These are phyloP conservation scores for Poronia punctata DNA, from an alignment of 495 filamentous ascomycete species.

Conservation along the genomic window DNA sequence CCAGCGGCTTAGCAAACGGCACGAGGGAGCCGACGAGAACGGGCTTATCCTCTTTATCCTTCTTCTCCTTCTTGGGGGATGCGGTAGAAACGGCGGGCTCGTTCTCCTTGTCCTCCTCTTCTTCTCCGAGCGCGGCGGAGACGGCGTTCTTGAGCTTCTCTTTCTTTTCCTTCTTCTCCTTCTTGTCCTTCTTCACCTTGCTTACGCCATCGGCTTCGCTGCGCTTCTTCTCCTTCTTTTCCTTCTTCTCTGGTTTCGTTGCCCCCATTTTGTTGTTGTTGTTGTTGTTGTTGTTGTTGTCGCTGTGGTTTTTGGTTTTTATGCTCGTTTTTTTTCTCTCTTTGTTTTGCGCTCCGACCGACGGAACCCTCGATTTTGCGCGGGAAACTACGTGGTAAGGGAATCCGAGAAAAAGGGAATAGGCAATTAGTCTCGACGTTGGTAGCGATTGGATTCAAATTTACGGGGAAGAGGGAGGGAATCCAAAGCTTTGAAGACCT, in stretches of 20 bases:
- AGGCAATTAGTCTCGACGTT: no score
- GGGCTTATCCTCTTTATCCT: conserved; percentile 36
- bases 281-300: not conserved
- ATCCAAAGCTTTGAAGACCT: no score
- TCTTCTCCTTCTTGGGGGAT: conserved; percentile 36
- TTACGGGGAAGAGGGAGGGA: no score
- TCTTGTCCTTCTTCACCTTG: conserved; percentile 68
- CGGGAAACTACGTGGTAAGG: no score
- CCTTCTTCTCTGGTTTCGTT: conserved; percentile 51
- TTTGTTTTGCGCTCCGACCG: not conserved
- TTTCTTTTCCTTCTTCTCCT: conserved; percentile 60
- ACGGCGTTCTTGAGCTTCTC: conserved; percentile 50
- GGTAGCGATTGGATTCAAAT: no score
- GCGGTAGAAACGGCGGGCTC: conserved; percentile 23
- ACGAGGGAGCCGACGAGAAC: conserved; percentile 67
- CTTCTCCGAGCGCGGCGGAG: conserved; percentile 45
- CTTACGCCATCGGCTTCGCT: conserved; percentile 67
- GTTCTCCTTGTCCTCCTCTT: conserved; percentile 15
- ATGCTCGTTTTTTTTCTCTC: not conserved
- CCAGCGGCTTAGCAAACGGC: conserved; percentile 88
- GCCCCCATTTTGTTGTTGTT: conserved; percentile 18
- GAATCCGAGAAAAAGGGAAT: no score
- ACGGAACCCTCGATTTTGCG: no score
- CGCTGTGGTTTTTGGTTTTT: not conserved
- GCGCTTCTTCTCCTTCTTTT: conserved; percentile 68